A percentile compares a stretch with the other conserved stretches of the same genome.
These are phyloP conservation scores for Lactifluus volemus DNA, from an alignment of 768 basidiomycete species.

Conservation along the genomic window DNA sequence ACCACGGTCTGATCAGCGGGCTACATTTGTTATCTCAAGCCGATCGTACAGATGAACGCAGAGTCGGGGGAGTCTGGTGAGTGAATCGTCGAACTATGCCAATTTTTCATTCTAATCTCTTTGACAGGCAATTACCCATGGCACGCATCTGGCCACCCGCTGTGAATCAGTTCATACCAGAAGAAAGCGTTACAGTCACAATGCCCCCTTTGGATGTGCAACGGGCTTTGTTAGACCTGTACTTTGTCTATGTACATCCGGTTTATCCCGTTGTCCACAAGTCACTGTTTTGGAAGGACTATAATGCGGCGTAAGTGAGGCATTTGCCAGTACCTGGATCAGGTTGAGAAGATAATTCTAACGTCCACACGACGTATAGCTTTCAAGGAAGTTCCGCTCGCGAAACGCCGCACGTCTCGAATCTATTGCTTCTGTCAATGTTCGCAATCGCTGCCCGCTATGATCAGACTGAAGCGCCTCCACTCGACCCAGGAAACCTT, in stretches of 20 bases:
- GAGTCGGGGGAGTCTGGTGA: slow-evolving; percentile 61
- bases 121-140: slow-evolving; percentile 59
- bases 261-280: slow-evolving; percentile 77
- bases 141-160: slow-evolving; percentile 64
- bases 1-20: slow-evolving; percentile 72
- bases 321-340: slow-evolving; percentile 7
- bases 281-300: slow-evolving; percentile 57
- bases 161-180: slow-evolving; percentile 35
- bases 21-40: slow-evolving; percentile 63
- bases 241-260: slow-evolving; percentile 80
- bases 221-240: slow-evolving; percentile 60
- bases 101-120: not conserved
- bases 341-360: not conserved
- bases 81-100: slow-evolving; percentile 3
- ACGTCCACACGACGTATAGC: not conserved
- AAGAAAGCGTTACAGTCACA: slow-evolving; percentile 36
- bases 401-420: slow-evolving; percentile 46
- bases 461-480: slow-evolving; percentile 37
- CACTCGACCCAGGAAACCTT: slow-evolving; percentile 42
- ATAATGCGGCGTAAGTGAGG: slow-evolving; percentile 24
- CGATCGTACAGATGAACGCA: slow-evolving; percentile 57
- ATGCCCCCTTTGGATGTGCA: slow-evolving; percentile 59
- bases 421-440: slow-evolving; percentile 67
- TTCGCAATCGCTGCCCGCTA: slow-evolving; percentile 78
- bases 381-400: slow-evolving; percentile 36